phyloP scores from a whole-genome alignment of 2,329 filamentous ascomycete genomes.

The Lecanicillium sp. region DNA sequence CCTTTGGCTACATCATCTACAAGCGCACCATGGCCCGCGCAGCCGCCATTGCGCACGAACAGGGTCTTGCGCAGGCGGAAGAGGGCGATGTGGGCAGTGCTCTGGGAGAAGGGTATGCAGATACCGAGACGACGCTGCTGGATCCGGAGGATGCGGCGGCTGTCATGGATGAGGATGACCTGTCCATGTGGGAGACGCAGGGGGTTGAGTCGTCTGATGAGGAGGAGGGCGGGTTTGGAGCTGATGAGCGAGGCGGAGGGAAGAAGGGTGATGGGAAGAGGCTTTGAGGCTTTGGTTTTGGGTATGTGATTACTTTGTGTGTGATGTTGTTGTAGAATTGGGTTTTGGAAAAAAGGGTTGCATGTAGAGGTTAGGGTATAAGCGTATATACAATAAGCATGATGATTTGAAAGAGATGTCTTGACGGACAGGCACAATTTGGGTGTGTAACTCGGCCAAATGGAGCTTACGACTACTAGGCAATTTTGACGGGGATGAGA shows the following conservation, averaged over 20 bases:
- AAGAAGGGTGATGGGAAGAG: constrained; percentile 1
- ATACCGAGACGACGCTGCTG: constrained; percentile 33
- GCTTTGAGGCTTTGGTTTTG: no score
- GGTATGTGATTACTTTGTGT: no score
- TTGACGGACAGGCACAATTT: no score
- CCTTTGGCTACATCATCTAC: constrained; percentile 82
- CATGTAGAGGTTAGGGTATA: no score
- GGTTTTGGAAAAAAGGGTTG: no score
- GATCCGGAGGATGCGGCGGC: constrained; percentile 44
- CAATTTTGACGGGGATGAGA: no score
- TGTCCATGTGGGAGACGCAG: constrained; percentile 45
- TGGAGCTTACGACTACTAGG: no score
- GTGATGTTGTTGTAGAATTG: no score
- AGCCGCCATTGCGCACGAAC: constrained; percentile 44
- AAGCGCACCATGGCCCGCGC: constrained; percentile 56
- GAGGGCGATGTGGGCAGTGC: constrained; percentile 21
- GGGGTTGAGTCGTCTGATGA: constrained; percentile 20
- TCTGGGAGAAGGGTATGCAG: constrained; percentile 28
- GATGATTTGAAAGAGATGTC: no score
- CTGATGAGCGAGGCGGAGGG: constrained; percentile 14
- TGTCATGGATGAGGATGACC: constrained; percentile 50
- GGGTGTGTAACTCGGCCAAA: no score
- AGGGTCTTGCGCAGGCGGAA: constrained; percentile 20
- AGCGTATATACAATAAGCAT: no score
- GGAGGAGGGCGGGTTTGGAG: constrained; percentile 25